Percentiles rank a stretch among this genome's conserved stretches.
Evolutionary conservation across 176 grass and related monocot genomes (phyloP).

Genomic region (maize (Zea mays)): Zm-B73-REFERENCE-NAM-5.0 NC_050104.1:155826001-155826500

Average conservation of each 20-base stretch:
- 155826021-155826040: constrained; percentile 92
- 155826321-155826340: not conserved
- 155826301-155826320: not conserved
- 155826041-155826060: constrained; percentile 80
- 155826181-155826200: constrained; percentile 94
- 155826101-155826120: constrained; percentile 83
- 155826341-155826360: not conserved
- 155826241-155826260: constrained; percentile 78
- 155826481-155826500: not conserved
- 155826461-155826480: not conserved
- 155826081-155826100: constrained; percentile 50
- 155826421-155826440: not conserved
- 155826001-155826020: constrained; percentile 67
- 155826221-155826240: constrained; percentile 39
- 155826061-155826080: constrained; percentile 61
- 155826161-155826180: constrained; percentile 75
- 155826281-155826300: constrained; percentile 40
- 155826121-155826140: constrained; percentile 93
- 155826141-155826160: constrained; percentile 93
- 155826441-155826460: not conserved
- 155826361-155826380: not conserved
- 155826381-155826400: not conserved
- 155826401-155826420: not conserved
- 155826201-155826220: constrained; percentile 76
- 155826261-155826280: constrained; percentile 85